Evolutionary conservation across 2,329 filamentous ascomycete genomes (phyloP), one percentile per base, ranked within the genome.

Genomic region (Trichophaea hybrida): DNA sequence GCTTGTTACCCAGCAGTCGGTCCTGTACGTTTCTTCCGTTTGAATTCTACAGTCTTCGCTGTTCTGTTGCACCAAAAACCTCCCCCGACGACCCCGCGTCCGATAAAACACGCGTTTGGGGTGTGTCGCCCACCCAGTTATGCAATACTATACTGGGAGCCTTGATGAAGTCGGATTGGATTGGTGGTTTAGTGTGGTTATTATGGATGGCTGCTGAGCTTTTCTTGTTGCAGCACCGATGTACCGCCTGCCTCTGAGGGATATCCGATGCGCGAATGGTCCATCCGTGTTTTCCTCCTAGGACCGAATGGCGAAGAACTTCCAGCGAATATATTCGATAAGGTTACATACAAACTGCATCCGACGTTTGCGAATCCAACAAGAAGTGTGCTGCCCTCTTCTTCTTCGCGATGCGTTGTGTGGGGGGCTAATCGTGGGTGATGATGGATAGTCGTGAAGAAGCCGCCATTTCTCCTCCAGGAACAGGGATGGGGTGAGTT

Each of bases 401-500:
- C 44, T 35, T 58, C 7, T 24, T 24, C 24, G 24, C 24, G 24
- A 37, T 32, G n/a, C 44, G 50, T 37, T 43, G 33, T 34, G 49
- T 15, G 49, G n/a, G 8, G 13, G n/a, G 46, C 10, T 33, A 32
- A 15, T 43, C 4, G 38, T 43, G n/a, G 38, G 38, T 50, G 43
- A 50, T 24, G 44, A n/a, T 31, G 37, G 12, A 35, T 67, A 93
- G 87, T 81, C 31, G 85, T 95, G 75, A 84, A 83, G 70, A 84
- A 86, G 65, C 81, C 89, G 0, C 93, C 93, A 0, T 98, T 97
- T 75, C 80, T 79, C 66, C 94, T 94, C 73, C 78, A 82, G 65
- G 94, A 98, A 74, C 87, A 96, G 74, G 93, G 93, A 67, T 98
- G 93, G 93, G 93, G 93, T 70, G 93, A 97, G 75, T 98, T 98